Evolutionary conservation across 257 asterid species (phyloP).

Genomic region (Ilex aquifolium): DNA sequence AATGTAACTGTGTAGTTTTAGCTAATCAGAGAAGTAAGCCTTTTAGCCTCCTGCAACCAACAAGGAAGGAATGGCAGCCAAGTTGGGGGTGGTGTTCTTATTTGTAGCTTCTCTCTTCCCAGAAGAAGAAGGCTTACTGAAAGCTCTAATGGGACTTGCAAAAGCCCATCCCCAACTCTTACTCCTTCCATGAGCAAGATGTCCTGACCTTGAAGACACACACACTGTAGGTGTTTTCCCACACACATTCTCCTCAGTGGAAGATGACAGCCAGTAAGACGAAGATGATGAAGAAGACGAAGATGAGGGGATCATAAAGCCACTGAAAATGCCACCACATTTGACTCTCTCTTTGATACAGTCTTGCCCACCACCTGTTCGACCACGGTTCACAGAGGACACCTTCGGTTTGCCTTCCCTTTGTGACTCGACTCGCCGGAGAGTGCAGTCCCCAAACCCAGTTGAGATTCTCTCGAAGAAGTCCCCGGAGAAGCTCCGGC

Average conservation of each 20-base stretch:
- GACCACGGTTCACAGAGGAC: conserved; percentile 28
- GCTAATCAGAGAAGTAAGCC: background rate
- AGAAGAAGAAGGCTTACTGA: conserved; percentile 45
- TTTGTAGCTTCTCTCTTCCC: conserved; percentile 42
- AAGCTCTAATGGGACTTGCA: conserved; percentile 96
- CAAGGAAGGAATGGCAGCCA: conserved; percentile 84
- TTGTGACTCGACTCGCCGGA: conserved; percentile 89
- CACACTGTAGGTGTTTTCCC: conserved; percentile 30
- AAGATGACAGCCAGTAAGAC: conserved; percentile 55
- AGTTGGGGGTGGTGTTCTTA: conserved; percentile 62
- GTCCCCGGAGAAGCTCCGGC: conserved; percentile 94
- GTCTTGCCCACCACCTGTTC: conserved; percentile 40
- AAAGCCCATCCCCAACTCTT: conserved; percentile 98
- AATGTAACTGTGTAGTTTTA: conserved; percentile 29
- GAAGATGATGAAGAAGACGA: conserved; percentile 76
- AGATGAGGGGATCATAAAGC: conserved; percentile 76
- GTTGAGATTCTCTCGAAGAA: conserved; percentile 92
- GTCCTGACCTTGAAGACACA: conserved; percentile 22
- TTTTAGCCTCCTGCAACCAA: conserved; percentile 58
- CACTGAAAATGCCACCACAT: conserved; percentile 92
- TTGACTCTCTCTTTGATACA: conserved; percentile 77
- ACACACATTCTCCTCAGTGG: conserved; percentile 43
- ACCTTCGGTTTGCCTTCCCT: conserved; percentile 82
- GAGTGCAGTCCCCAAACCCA: conserved; percentile 95
- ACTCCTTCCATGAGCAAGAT: conserved; percentile 69